Evolutionary conservation across 768 basidiomycete species (phyloP), one percentile per base, ranked within the genome.

Genomic region (Antrodiella citrinella): DNA sequence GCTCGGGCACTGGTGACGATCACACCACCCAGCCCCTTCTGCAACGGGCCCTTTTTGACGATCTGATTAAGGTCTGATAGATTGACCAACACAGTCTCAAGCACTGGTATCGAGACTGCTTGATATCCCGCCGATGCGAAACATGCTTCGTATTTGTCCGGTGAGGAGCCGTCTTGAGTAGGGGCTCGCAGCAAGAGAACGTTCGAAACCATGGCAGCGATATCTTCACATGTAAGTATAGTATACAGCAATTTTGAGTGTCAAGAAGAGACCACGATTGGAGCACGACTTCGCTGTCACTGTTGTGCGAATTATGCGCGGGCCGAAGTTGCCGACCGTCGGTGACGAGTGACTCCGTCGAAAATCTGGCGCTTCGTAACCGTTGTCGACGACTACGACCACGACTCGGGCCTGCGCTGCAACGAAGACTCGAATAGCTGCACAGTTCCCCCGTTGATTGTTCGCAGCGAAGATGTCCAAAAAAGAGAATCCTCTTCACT

Each of bases 401-500:
- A n/a, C n/a, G n/a, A n/a, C n/a, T n/a, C n/a, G n/a, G n/a, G n/a
- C n/a, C n/a, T 38, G 35, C 35, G 10, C 35, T 38, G 35, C 18
- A n/a, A n/a, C n/a, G n/a, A n/a, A n/a, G n/a, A n/a, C n/a, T n/a
- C n/a, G n/a, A n/a, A n/a, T n/a, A n/a, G n/a, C n/a, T n/a, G n/a
- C n/a, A n/a, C n/a, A n/a, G 39, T 30, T 44, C 48, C 13, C 2
- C 45, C 44, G 30, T 30, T 19, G 10, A 21, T 10, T 43, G n/a
- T n/a, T 25, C 50, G n/a, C n/a, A n/a, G n/a, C n/a, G n/a, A 77
- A 77, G 70, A 65, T 74, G 4, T 69, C 72, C 45, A 75, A 78
- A 61, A 86, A 80, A 54, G 92, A 94, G 64, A 90, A 90, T 57
- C 87, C 92, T 0, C 30, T 84, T 4, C 90, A 91, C 59, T 90